Evolutionary conservation across 768 basidiomycete genomes (phyloP), one percentile per base, ranked within the genome.

Genomic region (Tricholoma sp.): DNA sequence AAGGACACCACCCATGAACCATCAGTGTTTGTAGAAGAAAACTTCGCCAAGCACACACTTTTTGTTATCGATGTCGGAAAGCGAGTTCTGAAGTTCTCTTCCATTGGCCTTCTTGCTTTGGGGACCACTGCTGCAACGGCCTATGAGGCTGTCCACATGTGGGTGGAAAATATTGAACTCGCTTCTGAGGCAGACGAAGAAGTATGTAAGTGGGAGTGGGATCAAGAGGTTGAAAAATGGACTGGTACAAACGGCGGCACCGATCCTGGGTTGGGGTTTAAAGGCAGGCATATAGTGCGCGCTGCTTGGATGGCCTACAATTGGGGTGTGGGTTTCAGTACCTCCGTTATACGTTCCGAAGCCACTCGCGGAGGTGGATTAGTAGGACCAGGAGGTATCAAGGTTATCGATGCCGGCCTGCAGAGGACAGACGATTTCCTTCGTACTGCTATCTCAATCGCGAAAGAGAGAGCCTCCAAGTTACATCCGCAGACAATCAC

Each of bases 231-330:
- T 16, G 84, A 85, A 54, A 73, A 74, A 52, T 90, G 88, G 88
- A 75, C 83, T 7, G 83, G 79, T 21, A 76, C 62, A 58, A 73
- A 24, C 31, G 85, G 84, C 5, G 89, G 89, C 49, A 91, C 89
- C n/a, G 87, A 91, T 67, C 78, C 85, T 4, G 80, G 72, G n/a
- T 71, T 91, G 8, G 85, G 87, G 2, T 77, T 81, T 65, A 74
- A 72, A 62, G 86, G 78, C 19, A 74, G 86, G 24, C 83, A 86
- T 66, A 77, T 80, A 41, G 70, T 87, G 0, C 83, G 89, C 32
- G 78, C 80, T 29, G 86, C 89, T 11, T 91, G 88, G 88, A 83
- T 86, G 71, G 81, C 83, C 0, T 77, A 82, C 57, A 74, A 86
- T 59, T 88, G 88, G 85, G 83, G 82, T 16, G 72, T 74, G 9